These are phyloP conservation scores for Penicillium sp. DNA, from an alignment of 2,329 filamentous ascomycete genomes.

Conservation along the genomic window DNA sequence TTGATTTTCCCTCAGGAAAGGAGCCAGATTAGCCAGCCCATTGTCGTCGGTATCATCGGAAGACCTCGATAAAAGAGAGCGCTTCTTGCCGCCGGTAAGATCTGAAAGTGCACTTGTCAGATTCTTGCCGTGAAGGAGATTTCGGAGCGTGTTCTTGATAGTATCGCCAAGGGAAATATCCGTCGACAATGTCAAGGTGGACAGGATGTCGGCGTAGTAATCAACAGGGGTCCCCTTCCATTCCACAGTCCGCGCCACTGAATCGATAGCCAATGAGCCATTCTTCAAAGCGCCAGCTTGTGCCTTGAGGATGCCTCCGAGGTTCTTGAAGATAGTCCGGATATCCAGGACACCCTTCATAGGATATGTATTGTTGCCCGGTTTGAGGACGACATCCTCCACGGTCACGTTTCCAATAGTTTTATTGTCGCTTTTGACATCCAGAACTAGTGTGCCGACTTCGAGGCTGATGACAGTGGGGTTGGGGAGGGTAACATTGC, in stretches of 20 bases:
- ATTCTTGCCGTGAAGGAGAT: conserved; percentile 11
- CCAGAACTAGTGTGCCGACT: conserved; percentile 25
- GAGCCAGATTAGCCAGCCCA: conserved; percentile 6
- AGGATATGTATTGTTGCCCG: conserved; percentile 27
- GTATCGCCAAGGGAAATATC: conserved; percentile 19
- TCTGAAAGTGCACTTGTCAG: conserved; percentile 5
- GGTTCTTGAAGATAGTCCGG: conserved; percentile 14
- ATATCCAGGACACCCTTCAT: conserved; percentile 24
- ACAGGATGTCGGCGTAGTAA: conserved; percentile 26
- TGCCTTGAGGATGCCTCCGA: conserved; percentile 18
- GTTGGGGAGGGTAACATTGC: conserved; percentile 27
- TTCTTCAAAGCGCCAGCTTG: conserved; percentile 16
- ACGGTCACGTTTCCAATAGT: conserved; percentile 25
- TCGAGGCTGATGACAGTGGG: conserved; percentile 24
- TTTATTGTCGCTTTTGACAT: conserved; percentile 24
- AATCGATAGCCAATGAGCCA: conserved; percentile 17
- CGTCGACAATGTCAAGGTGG: conserved; percentile 18
- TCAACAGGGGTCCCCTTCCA: conserved; percentile 22
- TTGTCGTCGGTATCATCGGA: not conserved
- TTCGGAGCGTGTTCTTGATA: conserved; percentile 21
- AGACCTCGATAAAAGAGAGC: not conserved
- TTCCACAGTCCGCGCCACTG: conserved; percentile 13
- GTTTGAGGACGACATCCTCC: conserved; percentile 18
- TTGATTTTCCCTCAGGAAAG: conserved; percentile 16
- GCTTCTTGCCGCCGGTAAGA: not conserved